phyloP scores from a whole-genome alignment of 202 grass and related monocot species.

The Schoenoplectus triqueter region DNA sequence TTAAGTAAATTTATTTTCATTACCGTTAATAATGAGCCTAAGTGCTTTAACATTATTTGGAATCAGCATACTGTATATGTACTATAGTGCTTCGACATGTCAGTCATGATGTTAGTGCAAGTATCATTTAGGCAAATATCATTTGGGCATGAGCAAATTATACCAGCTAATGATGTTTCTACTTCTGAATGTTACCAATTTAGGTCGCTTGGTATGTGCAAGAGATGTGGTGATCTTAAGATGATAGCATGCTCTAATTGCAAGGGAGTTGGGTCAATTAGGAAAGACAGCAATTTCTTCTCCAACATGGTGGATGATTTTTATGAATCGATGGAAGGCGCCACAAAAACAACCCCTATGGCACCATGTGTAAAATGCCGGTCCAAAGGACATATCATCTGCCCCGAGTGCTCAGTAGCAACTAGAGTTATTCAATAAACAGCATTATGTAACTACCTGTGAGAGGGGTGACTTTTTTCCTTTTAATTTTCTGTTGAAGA shows the following conservation, averaged over 20 bases:
- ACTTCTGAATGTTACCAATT: conserved; percentile 32
- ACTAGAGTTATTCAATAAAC: conserved; percentile 32
- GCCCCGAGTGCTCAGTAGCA: conserved; percentile 65
- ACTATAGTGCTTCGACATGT: no score
- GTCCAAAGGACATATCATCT: conserved; percentile 67
- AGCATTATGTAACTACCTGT: background rate
- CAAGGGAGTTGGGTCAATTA: conserved; percentile 59
- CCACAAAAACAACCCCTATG: conserved; percentile 45
- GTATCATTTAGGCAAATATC: background rate
- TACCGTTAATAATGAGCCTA: background rate
- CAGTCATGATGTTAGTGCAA: background rate
- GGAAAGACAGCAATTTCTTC: conserved; percentile 58
- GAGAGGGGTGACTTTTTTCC: background rate
- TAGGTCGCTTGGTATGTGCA: conserved; percentile 87
- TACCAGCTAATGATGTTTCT: background rate
- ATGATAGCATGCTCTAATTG: conserved; percentile 81
- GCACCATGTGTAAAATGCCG: conserved; percentile 60
- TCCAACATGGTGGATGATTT: conserved; percentile 67
- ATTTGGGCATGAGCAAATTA: background rate
- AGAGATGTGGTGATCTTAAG: conserved; percentile 69
- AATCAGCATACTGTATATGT: no score
- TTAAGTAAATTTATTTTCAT: background rate
- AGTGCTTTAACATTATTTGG: background rate
- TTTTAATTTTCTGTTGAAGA: background rate
- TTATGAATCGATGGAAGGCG: conserved; percentile 70